Evolutionary conservation across 768 basidiomycete species (phyloP).

Genomic region (Russula sp.): DNA sequence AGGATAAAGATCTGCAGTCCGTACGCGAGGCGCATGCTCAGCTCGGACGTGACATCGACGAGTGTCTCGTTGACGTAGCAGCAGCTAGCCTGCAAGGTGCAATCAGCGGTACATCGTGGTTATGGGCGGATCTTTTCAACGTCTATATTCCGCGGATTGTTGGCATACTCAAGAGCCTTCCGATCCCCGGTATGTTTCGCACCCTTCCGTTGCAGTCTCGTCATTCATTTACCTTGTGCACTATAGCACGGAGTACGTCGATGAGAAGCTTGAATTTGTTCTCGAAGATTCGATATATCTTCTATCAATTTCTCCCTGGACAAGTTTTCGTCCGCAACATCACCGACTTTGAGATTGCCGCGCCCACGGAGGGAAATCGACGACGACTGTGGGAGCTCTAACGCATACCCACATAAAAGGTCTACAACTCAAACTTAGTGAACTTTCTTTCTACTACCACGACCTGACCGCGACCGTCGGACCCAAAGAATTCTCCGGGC

Average conservation of each 20-base stretch:
- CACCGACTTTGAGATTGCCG: constrained; percentile 57
- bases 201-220: background rate
- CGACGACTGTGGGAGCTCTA: constrained; percentile 56
- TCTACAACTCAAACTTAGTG: constrained; percentile 56
- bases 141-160: constrained; percentile 67
- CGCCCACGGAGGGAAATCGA: constrained; percentile 39
- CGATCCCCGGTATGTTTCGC: constrained; percentile 59
- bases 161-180: constrained; percentile 53
- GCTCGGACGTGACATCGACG: constrained; percentile 50
- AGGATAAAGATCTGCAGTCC: constrained; percentile 50
- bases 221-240: background rate
- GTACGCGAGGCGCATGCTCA: constrained; percentile 48
- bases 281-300: constrained; percentile 72
- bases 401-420: constrained; percentile 66
- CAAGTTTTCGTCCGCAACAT: constrained; percentile 72
- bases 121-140: constrained; percentile 79
- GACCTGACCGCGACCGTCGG: constrained; percentile 55
- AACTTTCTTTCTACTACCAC: constrained; percentile 72
- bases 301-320: constrained; percentile 64
- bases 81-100: constrained; percentile 49
- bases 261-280: constrained; percentile 65
- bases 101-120: constrained; percentile 65
- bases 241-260: constrained; percentile 68
- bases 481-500: constrained; percentile 57
- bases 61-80: constrained; percentile 42